Evolutionary conservation across 2,329 filamentous ascomycete species (phyloP).

Genomic region (Penicillium brasilianum): DNA sequence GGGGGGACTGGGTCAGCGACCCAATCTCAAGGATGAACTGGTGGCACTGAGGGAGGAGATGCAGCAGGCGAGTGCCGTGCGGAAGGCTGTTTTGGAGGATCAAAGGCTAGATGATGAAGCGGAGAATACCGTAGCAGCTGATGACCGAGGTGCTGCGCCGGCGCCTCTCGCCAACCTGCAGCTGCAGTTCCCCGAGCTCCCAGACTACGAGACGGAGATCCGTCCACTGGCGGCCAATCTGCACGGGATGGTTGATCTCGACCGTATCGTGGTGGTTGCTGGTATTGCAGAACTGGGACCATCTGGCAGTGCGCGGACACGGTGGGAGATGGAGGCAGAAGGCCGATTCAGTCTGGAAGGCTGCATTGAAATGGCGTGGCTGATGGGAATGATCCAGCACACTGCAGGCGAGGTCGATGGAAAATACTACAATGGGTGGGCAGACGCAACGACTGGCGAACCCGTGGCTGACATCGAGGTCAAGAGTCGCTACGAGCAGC

Average conservation of each 20-base stretch:
- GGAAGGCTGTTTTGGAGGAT: constrained; percentile 2
- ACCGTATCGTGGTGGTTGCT: constrained; percentile 96
- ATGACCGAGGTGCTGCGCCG: background rate
- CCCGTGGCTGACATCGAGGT: background rate
- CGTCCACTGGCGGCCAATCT: constrained; percentile 5
- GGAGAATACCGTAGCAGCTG: background rate
- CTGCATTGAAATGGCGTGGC: constrained; percentile 99
- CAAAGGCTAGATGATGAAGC: constrained; percentile 2
- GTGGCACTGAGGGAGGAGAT: constrained; percentile 90
- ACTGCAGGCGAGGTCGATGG: too few relatives aligned
- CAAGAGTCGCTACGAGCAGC: constrained; percentile 48
- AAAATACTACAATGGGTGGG: background rate
- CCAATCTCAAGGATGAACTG: constrained; percentile 60
- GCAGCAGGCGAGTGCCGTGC: constrained; percentile 85
- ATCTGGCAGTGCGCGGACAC: constrained; percentile 96
- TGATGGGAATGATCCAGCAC: constrained; percentile 99
- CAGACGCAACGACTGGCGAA: constrained; percentile 64
- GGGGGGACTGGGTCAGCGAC: constrained; percentile 75
- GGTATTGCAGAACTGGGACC: constrained; percentile 84
- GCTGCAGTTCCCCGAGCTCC: background rate
- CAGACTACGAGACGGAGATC: constrained; percentile 2
- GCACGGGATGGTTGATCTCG: constrained; percentile 96
- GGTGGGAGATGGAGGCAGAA: constrained; percentile 99
- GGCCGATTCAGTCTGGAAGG: constrained; percentile 97
- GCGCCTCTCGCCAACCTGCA: constrained; percentile 2